phyloP scores from a whole-genome alignment of 495 filamentous ascomycete genomes.

The Podospora bellae-mahoneyi region DNA sequence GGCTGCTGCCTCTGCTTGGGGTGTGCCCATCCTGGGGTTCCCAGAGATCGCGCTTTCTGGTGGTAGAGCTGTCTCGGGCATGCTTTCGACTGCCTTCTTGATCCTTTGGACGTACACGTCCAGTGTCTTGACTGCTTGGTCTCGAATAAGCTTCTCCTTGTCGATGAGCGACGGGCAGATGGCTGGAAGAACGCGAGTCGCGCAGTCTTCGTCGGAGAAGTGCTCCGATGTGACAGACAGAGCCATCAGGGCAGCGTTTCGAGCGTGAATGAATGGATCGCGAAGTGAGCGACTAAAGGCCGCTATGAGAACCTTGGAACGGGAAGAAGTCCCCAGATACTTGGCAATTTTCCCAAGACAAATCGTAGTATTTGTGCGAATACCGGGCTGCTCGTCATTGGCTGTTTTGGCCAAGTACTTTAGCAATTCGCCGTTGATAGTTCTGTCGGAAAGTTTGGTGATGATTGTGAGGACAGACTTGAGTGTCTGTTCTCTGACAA shows the following conservation, averaged over 20 bases:
- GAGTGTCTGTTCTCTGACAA: conserved; percentile 92
- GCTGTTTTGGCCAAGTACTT: conserved; percentile 91
- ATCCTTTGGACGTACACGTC: conserved; percentile 85
- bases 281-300: conserved; percentile 85
- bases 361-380: conserved; percentile 96
- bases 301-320: conserved; percentile 86
- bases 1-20: conserved; percentile 54
- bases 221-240: conserved; percentile 78
- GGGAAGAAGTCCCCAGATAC: conserved; percentile 70
- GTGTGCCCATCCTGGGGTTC: conserved; percentile 69
- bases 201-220: conserved; percentile 90
- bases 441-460: conserved; percentile 83
- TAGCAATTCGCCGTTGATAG: conserved; percentile 88
- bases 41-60: conserved; percentile 46
- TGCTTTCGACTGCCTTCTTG: conserved; percentile 66
- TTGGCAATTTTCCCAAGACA: conserved; percentile 94
- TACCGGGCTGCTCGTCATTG: conserved; percentile 96
- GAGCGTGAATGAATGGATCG: conserved; percentile 90
- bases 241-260: conserved; percentile 83
- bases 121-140: conserved; percentile 86
- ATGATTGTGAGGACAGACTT: conserved; percentile 86
- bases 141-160: conserved; percentile 87
- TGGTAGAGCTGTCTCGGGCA: conserved; percentile 74
- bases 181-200: conserved; percentile 72
- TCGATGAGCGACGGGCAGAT: conserved; percentile 76